These are phyloP conservation scores for Trichoderma cornu-damae DNA, from an alignment of 2,329 filamentous ascomycete species.

Conservation along the genomic window DNA sequence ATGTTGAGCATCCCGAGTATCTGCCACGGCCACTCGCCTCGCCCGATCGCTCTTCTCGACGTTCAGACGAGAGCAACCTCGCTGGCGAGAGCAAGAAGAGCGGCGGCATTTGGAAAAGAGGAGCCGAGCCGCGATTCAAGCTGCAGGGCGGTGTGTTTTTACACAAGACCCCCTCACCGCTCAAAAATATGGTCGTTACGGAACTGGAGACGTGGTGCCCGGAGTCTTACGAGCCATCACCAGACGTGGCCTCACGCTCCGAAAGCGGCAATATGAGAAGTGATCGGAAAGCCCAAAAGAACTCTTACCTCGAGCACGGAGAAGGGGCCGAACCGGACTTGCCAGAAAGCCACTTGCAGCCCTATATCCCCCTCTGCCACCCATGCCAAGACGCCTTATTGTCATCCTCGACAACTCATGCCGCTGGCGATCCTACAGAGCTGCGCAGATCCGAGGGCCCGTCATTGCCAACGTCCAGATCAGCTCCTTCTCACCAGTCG, in stretches of 20 bases:
- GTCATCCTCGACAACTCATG: neutral
- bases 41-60: neutral
- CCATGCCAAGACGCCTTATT: neutral
- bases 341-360: neutral
- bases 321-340: neutral
- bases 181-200: conserved; percentile 13
- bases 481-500: neutral
- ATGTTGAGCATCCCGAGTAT: conserved; percentile 10
- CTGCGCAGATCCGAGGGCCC: neutral
- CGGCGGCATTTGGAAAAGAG: neutral
- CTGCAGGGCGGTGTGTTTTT: conserved; percentile 2
- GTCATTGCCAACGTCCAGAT: neutral
- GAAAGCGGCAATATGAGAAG: neutral
- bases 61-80: neutral
- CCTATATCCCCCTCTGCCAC: neutral
- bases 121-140: neutral
- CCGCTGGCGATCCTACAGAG: neutral
- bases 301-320: neutral
- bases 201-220: neutral
- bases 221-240: neutral
- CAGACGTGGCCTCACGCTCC: neutral
- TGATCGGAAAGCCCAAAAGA: no score
- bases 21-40: conserved; percentile 14
- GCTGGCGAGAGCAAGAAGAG: neutral
- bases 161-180: neutral